Conservation (phyloP, 192 early-diverging fungal species). For the Backusella morwellensis region DNA sequence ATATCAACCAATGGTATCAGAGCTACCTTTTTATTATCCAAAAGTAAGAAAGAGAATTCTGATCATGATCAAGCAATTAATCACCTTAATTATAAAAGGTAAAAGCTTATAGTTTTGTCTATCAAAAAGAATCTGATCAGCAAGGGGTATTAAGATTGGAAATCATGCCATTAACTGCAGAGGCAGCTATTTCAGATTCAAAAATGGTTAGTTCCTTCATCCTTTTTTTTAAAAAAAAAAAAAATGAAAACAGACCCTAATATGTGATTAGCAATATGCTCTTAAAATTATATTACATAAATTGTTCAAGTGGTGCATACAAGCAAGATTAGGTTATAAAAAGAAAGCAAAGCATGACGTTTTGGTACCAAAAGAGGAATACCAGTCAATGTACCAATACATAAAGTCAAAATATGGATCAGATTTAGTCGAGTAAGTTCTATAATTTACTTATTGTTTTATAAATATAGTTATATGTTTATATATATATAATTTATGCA, state of each 20-base stretch:
- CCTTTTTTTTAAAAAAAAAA: neutral
- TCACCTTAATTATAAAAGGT: constrained; percentile 4
- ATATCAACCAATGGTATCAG: constrained; percentile 15
- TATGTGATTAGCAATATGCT: constrained; percentile 45
- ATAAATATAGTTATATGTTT: neutral
- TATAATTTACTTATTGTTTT: neutral
- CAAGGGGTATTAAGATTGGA: constrained; percentile 22
- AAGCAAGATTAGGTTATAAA: constrained; percentile 69
- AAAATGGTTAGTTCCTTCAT: constrained; percentile 25
- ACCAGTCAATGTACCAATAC: constrained; percentile 56
- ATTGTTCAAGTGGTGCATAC: constrained; percentile 74
- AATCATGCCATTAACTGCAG: constrained; percentile 17
- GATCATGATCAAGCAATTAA: neutral
- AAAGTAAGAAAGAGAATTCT: constrained; percentile 30
- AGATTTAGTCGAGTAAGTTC: constrained; percentile 53
- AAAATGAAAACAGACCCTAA: neutral
- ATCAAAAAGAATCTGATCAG: constrained; percentile 11
- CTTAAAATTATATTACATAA: constrained; percentile 64
- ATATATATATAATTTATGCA: neutral
- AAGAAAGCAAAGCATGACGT: constrained; percentile 70
- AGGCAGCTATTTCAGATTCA: constrained; percentile 5
- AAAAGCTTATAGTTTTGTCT: constrained; percentile 27
- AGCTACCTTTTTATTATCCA: constrained; percentile 50
- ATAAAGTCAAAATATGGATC: constrained; percentile 69
- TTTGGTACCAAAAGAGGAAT: constrained; percentile 66